These are phyloP conservation scores for Annulohypoxylon truncatum DNA, from an alignment of 2,329 filamentous ascomycete genomes.

Conservation along the genomic window DNA sequence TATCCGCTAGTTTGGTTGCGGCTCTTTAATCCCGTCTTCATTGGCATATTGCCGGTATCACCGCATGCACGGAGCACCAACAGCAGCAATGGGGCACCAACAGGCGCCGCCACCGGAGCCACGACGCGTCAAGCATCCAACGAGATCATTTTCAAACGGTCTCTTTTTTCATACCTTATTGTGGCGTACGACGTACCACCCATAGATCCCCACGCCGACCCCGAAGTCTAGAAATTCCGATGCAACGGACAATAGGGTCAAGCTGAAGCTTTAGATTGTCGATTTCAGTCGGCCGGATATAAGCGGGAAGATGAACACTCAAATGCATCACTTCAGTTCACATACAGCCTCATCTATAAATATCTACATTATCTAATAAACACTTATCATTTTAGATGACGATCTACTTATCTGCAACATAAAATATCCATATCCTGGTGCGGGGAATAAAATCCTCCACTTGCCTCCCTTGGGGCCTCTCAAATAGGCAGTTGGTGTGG, in stretches of 20 bases:
- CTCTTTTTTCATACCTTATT: no score
- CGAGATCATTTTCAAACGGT: no score
- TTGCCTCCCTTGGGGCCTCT: conserved; percentile 26
- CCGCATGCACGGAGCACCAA: neutral
- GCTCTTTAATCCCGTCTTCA: conserved; percentile 16
- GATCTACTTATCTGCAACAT: conserved; percentile 4
- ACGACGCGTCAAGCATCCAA: neutral
- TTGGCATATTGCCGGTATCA: neutral
- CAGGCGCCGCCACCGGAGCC: neutral
- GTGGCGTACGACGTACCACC: no score
- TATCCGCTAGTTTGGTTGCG: conserved; percentile 25
- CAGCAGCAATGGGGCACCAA: no score
- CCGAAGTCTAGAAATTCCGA: neutral
- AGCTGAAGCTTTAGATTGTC: no score
- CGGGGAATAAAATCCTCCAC: conserved; percentile 25
- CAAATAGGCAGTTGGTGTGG: conserved; percentile 31
- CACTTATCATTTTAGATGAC: conserved; percentile 20
- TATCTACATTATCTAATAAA: neutral
- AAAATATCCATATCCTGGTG: conserved; percentile 11
- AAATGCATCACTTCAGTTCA: neutral
- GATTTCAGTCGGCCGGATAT: no score
- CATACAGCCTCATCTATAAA: conserved; percentile 6
- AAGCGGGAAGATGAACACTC: no score
- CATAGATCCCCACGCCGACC: no score
- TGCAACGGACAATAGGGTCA: neutral